Conservation (phyloP, 78 protist genomes). For the Paratrimastix pyriformis region DNA sequence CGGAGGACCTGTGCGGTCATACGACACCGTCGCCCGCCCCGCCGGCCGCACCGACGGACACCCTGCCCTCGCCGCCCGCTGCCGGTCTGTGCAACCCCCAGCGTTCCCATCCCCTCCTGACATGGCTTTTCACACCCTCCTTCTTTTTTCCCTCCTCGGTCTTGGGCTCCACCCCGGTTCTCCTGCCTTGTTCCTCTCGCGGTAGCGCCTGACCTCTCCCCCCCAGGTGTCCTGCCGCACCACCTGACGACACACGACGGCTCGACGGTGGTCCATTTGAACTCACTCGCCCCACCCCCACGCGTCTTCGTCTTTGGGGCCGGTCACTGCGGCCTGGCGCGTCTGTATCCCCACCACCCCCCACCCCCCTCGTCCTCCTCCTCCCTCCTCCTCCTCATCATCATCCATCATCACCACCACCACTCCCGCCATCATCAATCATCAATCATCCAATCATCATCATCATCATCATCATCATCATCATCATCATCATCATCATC, state of each 20-base stretch:
- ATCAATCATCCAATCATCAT: background rate
- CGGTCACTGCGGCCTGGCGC: conserved; percentile 1
- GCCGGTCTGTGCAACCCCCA: no score
- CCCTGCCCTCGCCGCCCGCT: no score
- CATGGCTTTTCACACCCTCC: no score
- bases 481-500: background rate
- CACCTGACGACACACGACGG: background rate
- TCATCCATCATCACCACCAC: background rate
- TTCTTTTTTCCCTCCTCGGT: no score
- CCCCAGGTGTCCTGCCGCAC: no score
- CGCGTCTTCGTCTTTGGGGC: background rate
- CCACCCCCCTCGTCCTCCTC: background rate
- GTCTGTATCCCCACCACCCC: background rate
- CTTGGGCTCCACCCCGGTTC: no score
- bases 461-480: background rate
- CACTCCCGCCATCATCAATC: background rate
- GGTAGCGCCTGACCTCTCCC: no score
- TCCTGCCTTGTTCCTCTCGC: no score
- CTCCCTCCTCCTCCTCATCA: background rate
- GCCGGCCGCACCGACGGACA: no score
- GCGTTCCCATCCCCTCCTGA: no score
- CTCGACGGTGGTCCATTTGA: background rate
- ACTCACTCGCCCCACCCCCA: background rate
- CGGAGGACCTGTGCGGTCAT: no score
- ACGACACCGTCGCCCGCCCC: no score